phyloP scores from a whole-genome alignment of 2,329 filamentous ascomycete species.

The Septoria petroselini region DNA sequence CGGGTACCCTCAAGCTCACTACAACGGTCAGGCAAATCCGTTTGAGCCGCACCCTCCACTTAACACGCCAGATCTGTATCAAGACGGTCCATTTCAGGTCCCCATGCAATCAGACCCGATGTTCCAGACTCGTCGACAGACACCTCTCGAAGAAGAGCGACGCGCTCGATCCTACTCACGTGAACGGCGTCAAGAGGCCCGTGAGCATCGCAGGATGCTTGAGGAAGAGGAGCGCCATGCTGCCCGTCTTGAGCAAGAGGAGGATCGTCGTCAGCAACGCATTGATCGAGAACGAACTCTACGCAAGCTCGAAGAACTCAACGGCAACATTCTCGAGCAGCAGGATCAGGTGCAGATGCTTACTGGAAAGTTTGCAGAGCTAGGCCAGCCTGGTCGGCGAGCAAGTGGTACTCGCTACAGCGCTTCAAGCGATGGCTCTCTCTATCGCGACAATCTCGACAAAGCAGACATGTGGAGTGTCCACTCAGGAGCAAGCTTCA shows the following conservation, averaged over 20 bases:
- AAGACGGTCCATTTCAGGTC: constrained; percentile 1
- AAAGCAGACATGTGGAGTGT: constrained; percentile 11
- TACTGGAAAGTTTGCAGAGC: constrained; percentile 7
- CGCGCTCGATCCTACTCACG: constrained; percentile 8
- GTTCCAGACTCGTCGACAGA: constrained; percentile 8
- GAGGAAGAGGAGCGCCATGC: constrained; percentile 9
- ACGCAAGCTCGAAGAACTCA: constrained; percentile 7
- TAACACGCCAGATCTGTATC: constrained; percentile 12
- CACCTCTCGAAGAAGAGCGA: background rate
- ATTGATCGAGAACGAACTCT: constrained; percentile 2
- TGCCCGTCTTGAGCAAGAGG: constrained; percentile 1
- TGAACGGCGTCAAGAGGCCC: constrained; percentile 1
- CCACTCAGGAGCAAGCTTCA: constrained; percentile 8
- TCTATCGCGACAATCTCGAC: constrained; percentile 7
- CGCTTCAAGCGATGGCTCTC: constrained; percentile 5
- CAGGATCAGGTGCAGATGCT: constrained; percentile 8
- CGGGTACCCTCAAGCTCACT: constrained; percentile 2
- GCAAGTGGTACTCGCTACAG: background rate
- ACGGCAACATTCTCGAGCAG: constrained; percentile 8
- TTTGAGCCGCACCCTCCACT: constrained; percentile 12
- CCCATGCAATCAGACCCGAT: background rate
- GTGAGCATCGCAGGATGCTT: background rate
- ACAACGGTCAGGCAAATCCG: constrained; percentile 1
- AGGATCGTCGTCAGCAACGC: constrained; percentile 7
- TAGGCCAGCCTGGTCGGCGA: background rate